Evolutionary conservation across 192 early-diverging fungal genomes (phyloP).

Genomic region (Kickxella alabastrina): DNA sequence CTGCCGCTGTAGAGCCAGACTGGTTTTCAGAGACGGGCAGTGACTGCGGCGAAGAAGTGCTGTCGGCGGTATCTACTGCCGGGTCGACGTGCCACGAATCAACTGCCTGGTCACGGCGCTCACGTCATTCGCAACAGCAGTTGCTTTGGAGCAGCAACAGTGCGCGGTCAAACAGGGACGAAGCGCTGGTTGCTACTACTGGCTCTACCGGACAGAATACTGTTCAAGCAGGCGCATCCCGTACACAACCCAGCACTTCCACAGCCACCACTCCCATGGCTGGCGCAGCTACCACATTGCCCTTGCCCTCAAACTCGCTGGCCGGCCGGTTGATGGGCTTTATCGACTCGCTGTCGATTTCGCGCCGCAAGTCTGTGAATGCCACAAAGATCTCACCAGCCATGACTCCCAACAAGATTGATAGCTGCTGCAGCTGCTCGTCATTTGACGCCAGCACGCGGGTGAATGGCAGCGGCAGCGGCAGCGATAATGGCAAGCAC

Average conservation of each 20-base stretch:
- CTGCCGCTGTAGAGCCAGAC: background rate
- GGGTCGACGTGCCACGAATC: conserved; percentile 2
- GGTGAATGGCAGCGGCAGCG: background rate
- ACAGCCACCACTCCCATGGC: background rate
- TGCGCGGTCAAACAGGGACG: background rate
- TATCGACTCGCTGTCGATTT: conserved; percentile 7
- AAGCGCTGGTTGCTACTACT: too few relatives aligned
- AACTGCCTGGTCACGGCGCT: background rate
- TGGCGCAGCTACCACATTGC: background rate
- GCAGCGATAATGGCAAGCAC: too few relatives aligned
- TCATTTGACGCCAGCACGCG: background rate
- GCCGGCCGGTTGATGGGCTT: conserved; percentile 3
- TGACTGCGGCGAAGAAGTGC: too few relatives aligned
- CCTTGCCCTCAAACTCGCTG: conserved; percentile 1
- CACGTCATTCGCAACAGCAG: background rate
- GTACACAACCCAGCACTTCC: background rate
- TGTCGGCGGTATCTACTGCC: background rate
- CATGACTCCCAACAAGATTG: background rate
- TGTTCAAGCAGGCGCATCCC: background rate
- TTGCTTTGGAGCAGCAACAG: conserved; percentile 1
- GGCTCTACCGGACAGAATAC: background rate
- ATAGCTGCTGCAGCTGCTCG: background rate
- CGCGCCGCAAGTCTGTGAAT: conserved; percentile 2
- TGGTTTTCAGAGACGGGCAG: too few relatives aligned
- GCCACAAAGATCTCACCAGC: background rate